phyloP scores from a whole-genome alignment of 2,329 filamentous ascomycete genomes.

The Grosmannia clavigera region DNA sequence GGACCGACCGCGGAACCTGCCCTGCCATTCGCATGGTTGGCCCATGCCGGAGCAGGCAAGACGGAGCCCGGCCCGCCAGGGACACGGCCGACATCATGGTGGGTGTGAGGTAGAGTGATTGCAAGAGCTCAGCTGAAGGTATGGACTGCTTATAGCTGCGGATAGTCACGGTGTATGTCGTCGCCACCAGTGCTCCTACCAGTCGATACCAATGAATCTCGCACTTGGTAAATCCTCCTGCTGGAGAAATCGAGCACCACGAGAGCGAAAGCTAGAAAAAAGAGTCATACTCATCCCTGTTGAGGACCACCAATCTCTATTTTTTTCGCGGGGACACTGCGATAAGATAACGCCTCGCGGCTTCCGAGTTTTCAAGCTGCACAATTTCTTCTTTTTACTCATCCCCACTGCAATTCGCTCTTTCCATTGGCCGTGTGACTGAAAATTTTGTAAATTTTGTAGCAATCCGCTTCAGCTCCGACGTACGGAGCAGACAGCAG shows the following conservation, averaged over 20 bases:
- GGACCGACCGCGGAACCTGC: conserved; percentile 31
- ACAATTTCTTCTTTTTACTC: not conserved
- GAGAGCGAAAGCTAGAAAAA: not conserved
- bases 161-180: too few species aligned
- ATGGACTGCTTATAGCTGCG: too few species aligned
- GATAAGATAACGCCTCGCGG: conserved; percentile 10
- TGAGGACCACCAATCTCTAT: not conserved
- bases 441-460: too few species aligned
- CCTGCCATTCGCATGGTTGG: conserved; percentile 35
- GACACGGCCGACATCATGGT: conserved; percentile 21
- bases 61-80: conserved; percentile 44
- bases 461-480: too few species aligned
- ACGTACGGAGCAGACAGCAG: too few species aligned
- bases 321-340: conserved; percentile 3
- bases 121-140: too few species aligned
- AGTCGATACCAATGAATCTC: too few species aligned
- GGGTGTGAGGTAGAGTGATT: too few species aligned
- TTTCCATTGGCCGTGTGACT: too few species aligned
- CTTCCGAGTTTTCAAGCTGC: not conserved
- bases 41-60: conserved; percentile 39
- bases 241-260: not conserved
- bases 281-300: conserved; percentile 8
- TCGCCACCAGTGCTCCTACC: too few species aligned
- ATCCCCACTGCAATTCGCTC: not conserved
- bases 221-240: too few species aligned